Evolutionary conservation across 2,329 filamentous ascomycete genomes (phyloP), one percentile per base, ranked within the genome.

Genomic region (Cryoendolithus antarcticus): DNA sequence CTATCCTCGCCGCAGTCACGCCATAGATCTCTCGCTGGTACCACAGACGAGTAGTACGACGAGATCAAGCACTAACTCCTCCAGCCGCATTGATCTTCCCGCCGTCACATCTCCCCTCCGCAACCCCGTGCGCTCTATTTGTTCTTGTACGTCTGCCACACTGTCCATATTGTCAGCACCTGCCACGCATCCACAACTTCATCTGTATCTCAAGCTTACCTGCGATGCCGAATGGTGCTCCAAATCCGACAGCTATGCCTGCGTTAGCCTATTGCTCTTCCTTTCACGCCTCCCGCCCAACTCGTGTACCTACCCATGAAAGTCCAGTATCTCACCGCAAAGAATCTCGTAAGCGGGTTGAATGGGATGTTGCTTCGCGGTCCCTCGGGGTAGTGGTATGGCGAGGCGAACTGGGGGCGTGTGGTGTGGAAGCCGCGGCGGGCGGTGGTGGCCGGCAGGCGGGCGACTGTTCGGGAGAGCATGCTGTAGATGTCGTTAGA

Each of bases 371-470:
- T 96, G 72, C 75, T 80, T 67, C 86, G 82, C 59, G 89, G 84
- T 50, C 89, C 91, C 72, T 96, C 89, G 55, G 89, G 82, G 73
- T 98, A 98, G 75, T 98, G 91, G 80, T 93, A 95, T 49, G 88
- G 88, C 62, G 85, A 93, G 56, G 73, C 76, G 62, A 93, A 70
- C 65, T 84, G 86, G 62, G 82, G 68, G 60, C 85, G 84, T 63
- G 89, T 93, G 59, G 85, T 78, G 66, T 86, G 82, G 81, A 98
- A 95, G 70, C 82, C 86, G 66, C 91, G 88, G 71, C 86, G 86
- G 74, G 80, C 75, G 62, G 80, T 59, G 51, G 63, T 64, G 63
- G 73, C 66, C 53, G 68, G 62, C 55, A 63, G 66, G 63, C 82
- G 80, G 68, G 75, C 62, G 53, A 72, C 38, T 39, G 41, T 45